These are phyloP conservation scores for Fulvia fulva DNA, from an alignment of 2,329 filamentous ascomycete genomes.

Conservation along the genomic window DNA sequence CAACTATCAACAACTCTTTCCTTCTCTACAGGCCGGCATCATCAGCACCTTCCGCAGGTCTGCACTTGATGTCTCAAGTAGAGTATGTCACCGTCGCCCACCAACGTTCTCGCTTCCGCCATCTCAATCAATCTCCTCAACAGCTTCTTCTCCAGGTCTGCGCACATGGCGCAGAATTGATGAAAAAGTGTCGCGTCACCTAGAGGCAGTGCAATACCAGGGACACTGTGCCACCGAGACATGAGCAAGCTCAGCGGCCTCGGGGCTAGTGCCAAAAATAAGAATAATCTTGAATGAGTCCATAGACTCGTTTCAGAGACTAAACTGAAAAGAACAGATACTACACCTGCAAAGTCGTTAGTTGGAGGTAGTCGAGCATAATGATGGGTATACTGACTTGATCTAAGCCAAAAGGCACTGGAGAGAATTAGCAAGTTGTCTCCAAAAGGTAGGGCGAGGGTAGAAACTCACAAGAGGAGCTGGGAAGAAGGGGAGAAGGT, in stretches of 20 bases:
- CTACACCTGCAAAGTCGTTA: constrained; percentile 4
- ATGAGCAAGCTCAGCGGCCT: constrained; percentile 15
- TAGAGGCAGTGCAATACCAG: constrained; percentile 12
- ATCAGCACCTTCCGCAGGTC: no score
- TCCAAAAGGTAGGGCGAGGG: background rate
- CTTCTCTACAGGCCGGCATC: background rate
- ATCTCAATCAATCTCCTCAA: background rate
- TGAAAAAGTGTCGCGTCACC: constrained; percentile 13
- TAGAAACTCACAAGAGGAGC: background rate
- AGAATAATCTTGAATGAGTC: constrained; percentile 19
- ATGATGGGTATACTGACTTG: background rate
- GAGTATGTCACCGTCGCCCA: no score
- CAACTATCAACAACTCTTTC: background rate
- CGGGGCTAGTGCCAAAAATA: constrained; percentile 14
- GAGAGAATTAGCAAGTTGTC: background rate
- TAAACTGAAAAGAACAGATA: no score
- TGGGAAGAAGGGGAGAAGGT: background rate
- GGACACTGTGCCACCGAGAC: constrained; percentile 12
- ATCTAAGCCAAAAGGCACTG: constrained; percentile 1
- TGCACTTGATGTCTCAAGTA: no score
- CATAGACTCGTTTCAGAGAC: constrained; percentile 21
- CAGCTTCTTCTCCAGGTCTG: constrained; percentile 9
- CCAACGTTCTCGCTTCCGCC: no score
- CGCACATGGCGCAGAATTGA: background rate
- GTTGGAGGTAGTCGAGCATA: background rate